phyloP scores from a whole-genome alignment of 176 grass and related monocot genomes.

The Tillandsia fasciculata region DNA sequence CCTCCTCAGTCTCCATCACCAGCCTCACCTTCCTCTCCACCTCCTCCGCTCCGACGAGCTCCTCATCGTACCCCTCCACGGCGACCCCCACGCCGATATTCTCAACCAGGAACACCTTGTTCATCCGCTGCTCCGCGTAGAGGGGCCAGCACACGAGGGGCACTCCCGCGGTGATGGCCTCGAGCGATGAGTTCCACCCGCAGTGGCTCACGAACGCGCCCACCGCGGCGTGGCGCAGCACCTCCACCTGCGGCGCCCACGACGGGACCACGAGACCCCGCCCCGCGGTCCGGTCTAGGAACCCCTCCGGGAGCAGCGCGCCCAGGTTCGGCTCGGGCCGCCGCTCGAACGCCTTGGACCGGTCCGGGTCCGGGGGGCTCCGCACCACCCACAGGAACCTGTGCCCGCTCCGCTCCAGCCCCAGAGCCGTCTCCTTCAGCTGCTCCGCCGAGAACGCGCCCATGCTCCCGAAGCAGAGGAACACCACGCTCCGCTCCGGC shows the following conservation, averaged over 20 bases:
- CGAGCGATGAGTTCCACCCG: slow-evolving; percentile 22
- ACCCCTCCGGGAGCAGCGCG: slow-evolving; percentile 21
- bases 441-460: slow-evolving; percentile 16
- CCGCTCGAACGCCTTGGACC: background rate
- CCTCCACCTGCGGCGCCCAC: slow-evolving; percentile 32
- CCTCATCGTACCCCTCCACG: slow-evolving; percentile 31
- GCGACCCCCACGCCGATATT: slow-evolving; percentile 33
- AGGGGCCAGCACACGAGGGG: slow-evolving; percentile 42
- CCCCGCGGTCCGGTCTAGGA: slow-evolving; percentile 21
- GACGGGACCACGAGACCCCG: slow-evolving; percentile 21
- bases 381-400: slow-evolving; percentile 23
- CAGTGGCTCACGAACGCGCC: slow-evolving; percentile 26
- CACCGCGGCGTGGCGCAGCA: slow-evolving; percentile 14
- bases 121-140: slow-evolving; percentile 57
- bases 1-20: slow-evolving; percentile 23
- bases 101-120: slow-evolving; percentile 54
- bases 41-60: slow-evolving; percentile 38
- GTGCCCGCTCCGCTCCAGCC: slow-evolving; percentile 18
- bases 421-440: slow-evolving; percentile 17
- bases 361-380: background rate
- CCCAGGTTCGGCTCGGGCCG: slow-evolving; percentile 6
- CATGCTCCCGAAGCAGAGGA: slow-evolving; percentile 20
- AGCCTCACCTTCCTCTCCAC: slow-evolving; percentile 32
- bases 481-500: slow-evolving; percentile 13
- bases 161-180: slow-evolving; percentile 3